These are phyloP conservation scores for Sarocladiaceae sp. DNA, from an alignment of 2,329 filamentous ascomycete genomes.

Conservation along the genomic window DNA sequence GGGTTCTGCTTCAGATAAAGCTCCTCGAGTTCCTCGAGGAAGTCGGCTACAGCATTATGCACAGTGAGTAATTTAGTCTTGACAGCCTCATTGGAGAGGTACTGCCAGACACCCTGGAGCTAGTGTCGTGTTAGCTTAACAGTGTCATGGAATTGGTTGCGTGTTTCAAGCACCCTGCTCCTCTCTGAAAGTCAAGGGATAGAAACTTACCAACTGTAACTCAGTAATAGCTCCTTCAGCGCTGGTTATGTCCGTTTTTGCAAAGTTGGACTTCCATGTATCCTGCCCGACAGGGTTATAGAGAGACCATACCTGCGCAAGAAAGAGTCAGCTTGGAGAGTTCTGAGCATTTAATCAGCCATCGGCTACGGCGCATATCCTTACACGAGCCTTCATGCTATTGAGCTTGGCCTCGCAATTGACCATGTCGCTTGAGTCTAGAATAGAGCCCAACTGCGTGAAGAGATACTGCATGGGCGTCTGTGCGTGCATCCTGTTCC, in stretches of 20 bases:
- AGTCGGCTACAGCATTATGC: background rate
- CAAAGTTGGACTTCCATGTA: background rate
- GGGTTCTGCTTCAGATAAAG: background rate
- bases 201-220: background rate
- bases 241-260: background rate
- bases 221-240: background rate
- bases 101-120: background rate
- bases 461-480: background rate
- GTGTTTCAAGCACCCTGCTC: background rate
- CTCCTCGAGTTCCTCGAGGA: background rate
- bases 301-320: background rate
- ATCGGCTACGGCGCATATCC: background rate
- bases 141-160: background rate
- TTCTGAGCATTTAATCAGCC: too few species aligned
- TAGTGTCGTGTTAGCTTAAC: too few species aligned
- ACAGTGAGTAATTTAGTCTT: background rate
- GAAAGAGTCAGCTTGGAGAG: background rate
- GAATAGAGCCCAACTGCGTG: background rate
- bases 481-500: background rate
- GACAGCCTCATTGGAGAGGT: background rate
- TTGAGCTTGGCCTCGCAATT: background rate
- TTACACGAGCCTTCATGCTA: background rate
- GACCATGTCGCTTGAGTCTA: background rate
- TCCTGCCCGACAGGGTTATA: background rate
- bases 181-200: background rate